These are phyloP conservation scores for Hypoxylon sp. DNA, from an alignment of 2,329 filamentous ascomycete species.

Conservation along the genomic window DNA sequence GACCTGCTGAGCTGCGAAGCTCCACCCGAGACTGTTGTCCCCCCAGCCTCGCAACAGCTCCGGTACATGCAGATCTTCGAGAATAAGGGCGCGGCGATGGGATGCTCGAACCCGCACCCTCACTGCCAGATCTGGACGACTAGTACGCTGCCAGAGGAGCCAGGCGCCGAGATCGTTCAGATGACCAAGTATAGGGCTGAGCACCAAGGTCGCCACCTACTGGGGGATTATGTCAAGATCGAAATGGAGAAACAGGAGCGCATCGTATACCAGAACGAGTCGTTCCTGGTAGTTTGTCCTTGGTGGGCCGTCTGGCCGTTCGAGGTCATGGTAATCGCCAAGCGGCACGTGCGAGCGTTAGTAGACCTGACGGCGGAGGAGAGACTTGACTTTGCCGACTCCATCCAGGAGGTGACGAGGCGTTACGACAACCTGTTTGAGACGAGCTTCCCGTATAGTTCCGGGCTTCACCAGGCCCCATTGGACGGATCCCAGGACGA, in stretches of 20 bases:
- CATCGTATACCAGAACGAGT: conserved; percentile 85
- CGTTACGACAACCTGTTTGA: conserved; percentile 98
- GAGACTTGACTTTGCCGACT: conserved; percentile 77
- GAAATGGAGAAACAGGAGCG: conserved; percentile 85
- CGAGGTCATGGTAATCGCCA: conserved; percentile 88
- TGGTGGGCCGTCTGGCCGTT: conserved; percentile 99
- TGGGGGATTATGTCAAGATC: conserved; percentile 86
- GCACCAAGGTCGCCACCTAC: conserved; percentile 76
- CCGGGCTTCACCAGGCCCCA: conserved; percentile 95
- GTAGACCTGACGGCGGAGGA: conserved; percentile 81
- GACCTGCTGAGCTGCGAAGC: conserved; percentile 50
- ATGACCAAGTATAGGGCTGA: conserved; percentile 79
- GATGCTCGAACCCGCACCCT: conserved; percentile 97
- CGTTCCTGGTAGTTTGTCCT: conserved; percentile 87
- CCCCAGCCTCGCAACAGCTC: conserved; percentile 75
- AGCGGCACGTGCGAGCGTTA: conserved; percentile 82
- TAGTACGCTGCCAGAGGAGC: conserved; percentile 89
- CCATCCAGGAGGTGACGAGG: conserved; percentile 85
- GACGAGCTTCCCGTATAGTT: conserved; percentile 96
- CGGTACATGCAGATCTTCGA: conserved; percentile 99
- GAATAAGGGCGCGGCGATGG: conserved; percentile 98
- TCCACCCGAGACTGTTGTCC: conserved; percentile 48
- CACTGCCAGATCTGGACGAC: conserved; percentile 98
- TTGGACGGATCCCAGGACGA: conserved; percentile 83
- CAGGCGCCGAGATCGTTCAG: conserved; percentile 77